Percentiles rank a stretch among this genome's conserved stretches.
phyloP scores from a whole-genome alignment of 139 green algal species.

The Chlamydomonas incerta region DNA sequence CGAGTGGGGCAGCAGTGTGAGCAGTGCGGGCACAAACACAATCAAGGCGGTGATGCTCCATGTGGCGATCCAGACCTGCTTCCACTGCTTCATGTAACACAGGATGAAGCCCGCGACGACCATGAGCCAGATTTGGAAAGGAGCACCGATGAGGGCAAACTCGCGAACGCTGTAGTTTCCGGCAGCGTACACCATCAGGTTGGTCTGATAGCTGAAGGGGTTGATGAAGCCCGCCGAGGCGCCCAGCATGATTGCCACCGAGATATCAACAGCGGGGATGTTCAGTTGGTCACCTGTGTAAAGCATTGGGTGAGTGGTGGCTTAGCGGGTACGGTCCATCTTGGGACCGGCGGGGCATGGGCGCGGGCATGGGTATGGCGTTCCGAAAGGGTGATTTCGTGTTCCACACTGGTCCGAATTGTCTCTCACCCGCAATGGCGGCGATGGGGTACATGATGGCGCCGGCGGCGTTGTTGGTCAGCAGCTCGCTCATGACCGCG shows the following conservation, averaged over 20 bases:
- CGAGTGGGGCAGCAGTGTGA: not conserved
- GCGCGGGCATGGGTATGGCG: too few relatives aligned
- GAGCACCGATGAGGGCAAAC: conserved; percentile 66
- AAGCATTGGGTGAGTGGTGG: too few relatives aligned
- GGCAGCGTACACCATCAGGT: conserved; percentile 80
- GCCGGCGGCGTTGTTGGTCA: conserved; percentile 77
- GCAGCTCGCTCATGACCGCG: conserved; percentile 66
- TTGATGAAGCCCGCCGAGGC: conserved; percentile 68
- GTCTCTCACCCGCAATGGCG: conserved; percentile 33
- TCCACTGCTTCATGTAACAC: conserved; percentile 10
- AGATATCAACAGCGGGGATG: conserved; percentile 51
- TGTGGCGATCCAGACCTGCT: conserved; percentile 12
- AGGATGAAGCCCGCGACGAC: conserved; percentile 41
- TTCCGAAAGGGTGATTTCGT: too few relatives aligned
- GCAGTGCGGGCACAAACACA: conserved; percentile 15
- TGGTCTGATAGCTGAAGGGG: conserved; percentile 77
- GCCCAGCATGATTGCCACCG: conserved; percentile 65
- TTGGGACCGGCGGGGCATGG: too few relatives aligned
- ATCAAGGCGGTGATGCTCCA: not conserved
- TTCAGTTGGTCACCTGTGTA: conserved; percentile 28
- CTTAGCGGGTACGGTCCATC: too few relatives aligned
- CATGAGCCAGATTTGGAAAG: conserved; percentile 54
- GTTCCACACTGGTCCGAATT: too few relatives aligned
- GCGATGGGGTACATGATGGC: conserved; percentile 76
- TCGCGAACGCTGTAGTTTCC: conserved; percentile 70